phyloP scores from a whole-genome alignment of 345 rosid genomes.

The Melaleuca quinquenervia region DNA sequence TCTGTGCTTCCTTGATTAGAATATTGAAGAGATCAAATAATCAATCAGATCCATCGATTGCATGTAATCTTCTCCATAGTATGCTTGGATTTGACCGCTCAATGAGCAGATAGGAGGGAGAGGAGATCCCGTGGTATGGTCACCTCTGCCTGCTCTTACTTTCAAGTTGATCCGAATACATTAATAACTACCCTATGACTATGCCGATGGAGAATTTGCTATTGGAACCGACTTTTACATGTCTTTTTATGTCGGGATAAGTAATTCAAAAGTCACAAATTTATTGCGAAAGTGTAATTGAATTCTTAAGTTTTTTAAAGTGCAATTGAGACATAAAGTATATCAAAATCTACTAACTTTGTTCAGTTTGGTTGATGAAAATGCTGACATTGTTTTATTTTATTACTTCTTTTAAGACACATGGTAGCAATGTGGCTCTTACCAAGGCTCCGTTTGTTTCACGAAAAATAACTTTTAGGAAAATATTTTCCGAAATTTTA shows the following conservation, averaged over 20 bases:
- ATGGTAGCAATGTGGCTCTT: too few species aligned
- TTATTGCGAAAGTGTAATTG: fast-evolving
- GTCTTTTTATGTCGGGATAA: not conserved
- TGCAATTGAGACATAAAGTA: not conserved
- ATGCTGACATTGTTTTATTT: not conserved
- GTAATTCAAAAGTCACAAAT: not conserved
- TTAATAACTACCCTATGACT: not conserved
- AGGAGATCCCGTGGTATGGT: not conserved
- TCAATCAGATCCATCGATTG: not conserved
- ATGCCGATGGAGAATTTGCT: not conserved
- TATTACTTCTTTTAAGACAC: not conserved
- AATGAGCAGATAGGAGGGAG: not conserved
- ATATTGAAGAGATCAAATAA: not conserved
- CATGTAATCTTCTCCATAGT: not conserved
- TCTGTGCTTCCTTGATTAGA: not conserved
- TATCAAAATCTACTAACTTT: not conserved
- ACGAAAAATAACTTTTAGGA: too few species aligned
- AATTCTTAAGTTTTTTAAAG: not conserved
- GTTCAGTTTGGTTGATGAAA: not conserved
- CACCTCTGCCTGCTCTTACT: not conserved
- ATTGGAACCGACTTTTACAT: not conserved
- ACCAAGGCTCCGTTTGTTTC: too few species aligned
- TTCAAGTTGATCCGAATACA: not conserved
- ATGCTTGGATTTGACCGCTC: not conserved
- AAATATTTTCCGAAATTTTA: too few species aligned